Conservation (phyloP, 1,139 yeast genomes). For the Saccharomycopsis phalli region DNA sequence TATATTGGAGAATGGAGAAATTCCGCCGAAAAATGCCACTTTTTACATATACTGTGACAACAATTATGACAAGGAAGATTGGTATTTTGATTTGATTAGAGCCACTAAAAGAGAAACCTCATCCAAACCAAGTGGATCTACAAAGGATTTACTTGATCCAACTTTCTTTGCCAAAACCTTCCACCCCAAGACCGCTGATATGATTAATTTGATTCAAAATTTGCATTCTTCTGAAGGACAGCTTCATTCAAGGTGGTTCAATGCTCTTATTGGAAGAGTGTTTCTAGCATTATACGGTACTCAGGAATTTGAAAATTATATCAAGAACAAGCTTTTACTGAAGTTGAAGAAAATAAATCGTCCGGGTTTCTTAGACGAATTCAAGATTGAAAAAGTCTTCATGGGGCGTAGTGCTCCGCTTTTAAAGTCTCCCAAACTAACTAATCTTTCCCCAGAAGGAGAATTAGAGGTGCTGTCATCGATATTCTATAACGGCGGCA, state of each 20-base stretch:
- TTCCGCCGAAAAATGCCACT: slow-evolving; percentile 45
- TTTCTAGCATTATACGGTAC: slow-evolving; percentile 74
- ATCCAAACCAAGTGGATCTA: slow-evolving; percentile 12
- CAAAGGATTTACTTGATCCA: slow-evolving; percentile 32
- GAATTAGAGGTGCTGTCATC: slow-evolving; percentile 53
- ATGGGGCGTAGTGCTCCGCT: slow-evolving; percentile 79
- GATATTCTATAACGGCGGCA: slow-evolving; percentile 61
- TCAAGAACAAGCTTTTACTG: slow-evolving; percentile 52
- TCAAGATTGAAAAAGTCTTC: slow-evolving; percentile 61
- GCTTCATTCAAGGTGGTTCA: slow-evolving; percentile 79
- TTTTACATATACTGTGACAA: slow-evolving; percentile 70
- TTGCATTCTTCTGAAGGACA: slow-evolving; percentile 78
- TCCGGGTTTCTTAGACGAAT: slow-evolving; percentile 82
- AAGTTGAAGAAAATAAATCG: slow-evolving; percentile 72
- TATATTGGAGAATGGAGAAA: slow-evolving; percentile 22
- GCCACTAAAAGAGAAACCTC: slow-evolving; percentile 44
- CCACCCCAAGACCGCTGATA: slow-evolving; percentile 62
- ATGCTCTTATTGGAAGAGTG: slow-evolving; percentile 75
- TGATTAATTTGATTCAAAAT: slow-evolving; percentile 65
- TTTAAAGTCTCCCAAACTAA: slow-evolving; percentile 62
- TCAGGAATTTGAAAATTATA: slow-evolving; percentile 46
- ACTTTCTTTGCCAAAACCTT: slow-evolving; percentile 59
- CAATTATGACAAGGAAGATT: slow-evolving; percentile 79
- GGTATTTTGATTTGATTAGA: slow-evolving; percentile 78
- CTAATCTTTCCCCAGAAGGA: slow-evolving; percentile 76